Conservation (phyloP, 192 early-diverging fungal species). For the Linnemannia zychae region DNA sequence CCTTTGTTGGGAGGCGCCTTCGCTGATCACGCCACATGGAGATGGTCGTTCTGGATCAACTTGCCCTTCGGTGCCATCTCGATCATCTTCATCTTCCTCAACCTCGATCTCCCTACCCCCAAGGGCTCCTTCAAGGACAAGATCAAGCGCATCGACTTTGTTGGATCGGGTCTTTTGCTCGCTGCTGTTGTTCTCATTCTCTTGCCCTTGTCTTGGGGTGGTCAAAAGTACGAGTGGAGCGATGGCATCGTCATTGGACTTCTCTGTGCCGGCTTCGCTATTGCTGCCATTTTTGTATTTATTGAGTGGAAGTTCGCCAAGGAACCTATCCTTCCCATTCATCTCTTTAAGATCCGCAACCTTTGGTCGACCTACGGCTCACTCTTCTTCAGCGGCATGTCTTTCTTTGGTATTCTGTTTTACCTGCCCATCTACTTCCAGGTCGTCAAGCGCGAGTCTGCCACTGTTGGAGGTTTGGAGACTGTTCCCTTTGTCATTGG, state of each 20-base stretch:
- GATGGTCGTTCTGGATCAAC: slow-evolving; percentile 80
- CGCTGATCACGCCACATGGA: slow-evolving; percentile 74
- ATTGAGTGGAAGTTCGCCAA: slow-evolving; percentile 69
- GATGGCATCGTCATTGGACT: slow-evolving; percentile 66
- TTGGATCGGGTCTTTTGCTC: slow-evolving; percentile 68
- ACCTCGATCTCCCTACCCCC: slow-evolving; percentile 64
- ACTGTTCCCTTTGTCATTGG: slow-evolving; percentile 73
- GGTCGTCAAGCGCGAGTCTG: slow-evolving; percentile 65
- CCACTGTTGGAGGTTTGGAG: slow-evolving; percentile 71
- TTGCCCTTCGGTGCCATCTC: slow-evolving; percentile 59
- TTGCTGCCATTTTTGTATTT: slow-evolving; percentile 60
- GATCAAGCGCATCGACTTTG: slow-evolving; percentile 71
- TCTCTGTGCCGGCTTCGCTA: slow-evolving; percentile 63
- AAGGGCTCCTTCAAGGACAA: slow-evolving; percentile 62
- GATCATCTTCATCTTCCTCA: slow-evolving; percentile 55
- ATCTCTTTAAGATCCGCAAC: slow-evolving; percentile 67
- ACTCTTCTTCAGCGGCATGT: slow-evolving; percentile 67
- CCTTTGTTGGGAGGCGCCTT: slow-evolving; percentile 80
- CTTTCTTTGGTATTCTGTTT: slow-evolving; percentile 72
- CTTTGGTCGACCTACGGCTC: slow-evolving; percentile 64
- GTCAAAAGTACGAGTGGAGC: slow-evolving; percentile 71
- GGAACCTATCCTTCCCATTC: slow-evolving; percentile 70
- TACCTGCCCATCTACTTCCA: slow-evolving; percentile 78
- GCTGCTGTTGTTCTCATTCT: slow-evolving; percentile 66
- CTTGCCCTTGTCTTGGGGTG: slow-evolving; percentile 75